Evolutionary conservation across 306 rosid genomes (phyloP), one percentile per base, ranked within the genome.

Genomic region (Biancaea sappan): DNA sequence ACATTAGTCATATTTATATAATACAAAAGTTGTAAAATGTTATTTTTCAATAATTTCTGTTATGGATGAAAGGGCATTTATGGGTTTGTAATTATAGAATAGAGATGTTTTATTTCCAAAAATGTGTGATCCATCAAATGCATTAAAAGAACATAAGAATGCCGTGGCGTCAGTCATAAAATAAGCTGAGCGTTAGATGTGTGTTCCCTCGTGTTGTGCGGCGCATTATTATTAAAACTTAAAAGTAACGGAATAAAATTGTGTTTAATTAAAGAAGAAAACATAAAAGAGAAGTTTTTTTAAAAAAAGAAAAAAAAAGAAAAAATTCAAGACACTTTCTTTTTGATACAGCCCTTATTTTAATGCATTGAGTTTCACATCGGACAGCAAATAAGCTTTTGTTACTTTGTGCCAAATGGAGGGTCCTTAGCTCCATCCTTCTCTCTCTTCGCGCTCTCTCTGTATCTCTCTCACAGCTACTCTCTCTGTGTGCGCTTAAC

Each of bases 321-420:
- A n/a, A n/a, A n/a, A n/a, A n/a, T 57, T 65, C 21, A 65, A 72
- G 52, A 34, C 50, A 37, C 64, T 51, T 69, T 25, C 5, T 66
- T 79, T 22, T 78, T 40, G 72, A 74, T 67, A 63, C 78, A 77
- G 79, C 72, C 79, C 62, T 74, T 81, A 84, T 90, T 90, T 86
- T 82, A 86, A 65, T 81, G 82, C 87, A 69, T 77, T 75, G 86
- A 79, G 88, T 74, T 85, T 85, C 92, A 61, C 89, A 85, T 74
- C 80, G 56, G 87, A 82, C 92, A 56, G 64, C 88, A 74, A 81
- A 74, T 72, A 66, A 85, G 86, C 89, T 77, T 77, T 75, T 79
- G 84, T 85, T 76, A 65, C 88, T 74, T 85, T 84, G 85, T 85
- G 89, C 83, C 73, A 59, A 82, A 86, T 86, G 88, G 97, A 86